Percentiles rank a stretch among this genome's conserved stretches.
These are phyloP conservation scores for Adansonia rubrostipa DNA, from an alignment of 441 rosid species.

Conservation along the genomic window DNA sequence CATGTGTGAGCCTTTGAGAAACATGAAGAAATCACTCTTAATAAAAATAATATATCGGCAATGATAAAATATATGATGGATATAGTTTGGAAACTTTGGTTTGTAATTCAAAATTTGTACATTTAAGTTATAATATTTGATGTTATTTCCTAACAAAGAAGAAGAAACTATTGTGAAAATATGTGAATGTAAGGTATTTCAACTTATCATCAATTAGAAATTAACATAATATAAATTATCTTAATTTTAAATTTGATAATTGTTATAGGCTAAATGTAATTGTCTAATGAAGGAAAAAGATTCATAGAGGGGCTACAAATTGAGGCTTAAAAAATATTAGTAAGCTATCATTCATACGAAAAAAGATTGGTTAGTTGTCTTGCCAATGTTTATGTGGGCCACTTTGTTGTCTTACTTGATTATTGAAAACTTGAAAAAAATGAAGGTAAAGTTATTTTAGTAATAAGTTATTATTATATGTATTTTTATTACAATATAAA, in stretches of 20 bases:
- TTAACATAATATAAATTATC: neutral
- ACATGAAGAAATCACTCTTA: neutral
- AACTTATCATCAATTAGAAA: neutral
- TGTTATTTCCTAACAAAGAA: neutral
- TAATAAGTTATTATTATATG: neutral
- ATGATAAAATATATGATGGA: neutral
- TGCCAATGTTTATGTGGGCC: neutral
- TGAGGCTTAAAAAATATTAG: neutral
- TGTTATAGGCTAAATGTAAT: neutral
- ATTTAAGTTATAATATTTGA: neutral
- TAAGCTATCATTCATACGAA: neutral
- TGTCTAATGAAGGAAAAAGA: neutral
- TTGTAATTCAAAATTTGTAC: neutral
- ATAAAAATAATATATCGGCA: neutral
- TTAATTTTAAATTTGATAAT: neutral
- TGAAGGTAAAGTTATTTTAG: neutral
- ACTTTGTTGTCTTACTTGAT: neutral
- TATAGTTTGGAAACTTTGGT: neutral
- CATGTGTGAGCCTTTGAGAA: neutral
- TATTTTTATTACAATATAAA: neutral
- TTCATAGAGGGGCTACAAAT: neutral
- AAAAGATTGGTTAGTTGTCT: neutral
- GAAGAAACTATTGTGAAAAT: neutral
- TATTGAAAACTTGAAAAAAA: neutral
- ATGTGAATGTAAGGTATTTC: neutral